Base-by-base conservation (phyloP, 2,329 filamentous ascomycete genomes). In the Beauveria scarabaeidicola region DNA sequence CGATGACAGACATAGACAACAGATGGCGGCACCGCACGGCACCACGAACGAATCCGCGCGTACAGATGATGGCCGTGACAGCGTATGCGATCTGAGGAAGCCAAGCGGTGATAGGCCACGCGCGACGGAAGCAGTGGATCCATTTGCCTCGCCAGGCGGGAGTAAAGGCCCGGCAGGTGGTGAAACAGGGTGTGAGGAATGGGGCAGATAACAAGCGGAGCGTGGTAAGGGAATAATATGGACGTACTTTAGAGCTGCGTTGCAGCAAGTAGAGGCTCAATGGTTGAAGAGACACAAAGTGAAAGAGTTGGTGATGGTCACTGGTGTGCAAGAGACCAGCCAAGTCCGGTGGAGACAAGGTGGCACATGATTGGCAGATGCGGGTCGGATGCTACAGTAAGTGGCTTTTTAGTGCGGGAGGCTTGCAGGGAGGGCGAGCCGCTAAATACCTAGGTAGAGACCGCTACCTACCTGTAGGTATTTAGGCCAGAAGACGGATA, bases 291-390 rank as follows among this genome's bases (percentile, higher is more conserved):
- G 52, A 56, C 36, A 52, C 51, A 27, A 60, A 50, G 51, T 48
- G 25, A 21, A 43, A 13, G 10, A 29, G n/a, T 17, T 19, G 21
- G 15, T 32, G 44, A 5, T 38, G 52, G 51, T 32, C 29, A 32
- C 29, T 60, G 58, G 51, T 60, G 51, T 54, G 51, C 41, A 54
- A 29, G 23, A 52, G 56, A 36, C 17, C n/a, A 52, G 29, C 23
- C 32, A 48, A 48, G 41, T 46, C 29, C 36, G 32, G 52, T 60
- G 52, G 52, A 52, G 59, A 60, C 46, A 40, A 52, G 52, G 52
- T 60, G 59, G 59, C 59, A 60, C 59, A 60, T 60, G 59, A 60
- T 60, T 60, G 59, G 59, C 53, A 60, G 59, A 44, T 53, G 58
- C 51, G 46, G 52, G 59, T 59, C 57, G 48, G 54, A 59, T 59